Percentiles rank a stretch among this genome's conserved stretches.
Evolutionary conservation across 169 alveolate genomes (phyloP).

Genomic region (Plasmodium falciparum): DNA sequence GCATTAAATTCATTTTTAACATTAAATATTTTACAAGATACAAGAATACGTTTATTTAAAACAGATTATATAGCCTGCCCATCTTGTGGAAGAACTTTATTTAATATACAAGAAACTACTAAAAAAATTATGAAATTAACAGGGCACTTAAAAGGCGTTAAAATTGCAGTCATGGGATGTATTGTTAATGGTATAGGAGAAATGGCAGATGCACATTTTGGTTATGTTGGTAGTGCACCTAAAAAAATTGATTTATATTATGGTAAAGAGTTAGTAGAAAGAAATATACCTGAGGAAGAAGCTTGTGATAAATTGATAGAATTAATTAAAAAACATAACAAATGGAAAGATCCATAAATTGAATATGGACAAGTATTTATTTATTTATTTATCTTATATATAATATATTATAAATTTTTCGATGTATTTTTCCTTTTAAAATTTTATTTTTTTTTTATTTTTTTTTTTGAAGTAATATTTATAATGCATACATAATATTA

Average conservation of each 20-base stretch:
- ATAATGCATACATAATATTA: too few species aligned
- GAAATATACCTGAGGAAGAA: constrained; percentile 87
- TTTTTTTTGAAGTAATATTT: background rate
- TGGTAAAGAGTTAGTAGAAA: constrained; percentile 85
- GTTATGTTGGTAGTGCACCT: constrained; percentile 90
- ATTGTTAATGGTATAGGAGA: constrained; percentile 94
- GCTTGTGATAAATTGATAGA: constrained; percentile 87
- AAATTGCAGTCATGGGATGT: constrained; percentile 93
- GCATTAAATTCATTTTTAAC: constrained; percentile 56
- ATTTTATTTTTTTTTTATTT: background rate
- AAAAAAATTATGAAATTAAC: constrained; percentile 85
- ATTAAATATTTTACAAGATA: constrained; percentile 80
- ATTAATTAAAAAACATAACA: constrained; percentile 80
- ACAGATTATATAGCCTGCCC: constrained; percentile 93
- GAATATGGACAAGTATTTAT: background rate
- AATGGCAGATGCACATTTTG: constrained; percentile 95
- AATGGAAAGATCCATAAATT: constrained; percentile 57
- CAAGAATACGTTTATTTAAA: constrained; percentile 89
- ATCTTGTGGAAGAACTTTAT: constrained; percentile 92
- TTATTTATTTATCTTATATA: background rate
- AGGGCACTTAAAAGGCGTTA: constrained; percentile 92
- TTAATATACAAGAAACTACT: constrained; percentile 88
- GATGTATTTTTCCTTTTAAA: background rate
- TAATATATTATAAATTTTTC: background rate
- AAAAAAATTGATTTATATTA: constrained; percentile 90